Evolutionary conservation across 495 filamentous ascomycete genomes (phyloP).

Genomic region (Amphirosellinia nigrospora): DNA sequence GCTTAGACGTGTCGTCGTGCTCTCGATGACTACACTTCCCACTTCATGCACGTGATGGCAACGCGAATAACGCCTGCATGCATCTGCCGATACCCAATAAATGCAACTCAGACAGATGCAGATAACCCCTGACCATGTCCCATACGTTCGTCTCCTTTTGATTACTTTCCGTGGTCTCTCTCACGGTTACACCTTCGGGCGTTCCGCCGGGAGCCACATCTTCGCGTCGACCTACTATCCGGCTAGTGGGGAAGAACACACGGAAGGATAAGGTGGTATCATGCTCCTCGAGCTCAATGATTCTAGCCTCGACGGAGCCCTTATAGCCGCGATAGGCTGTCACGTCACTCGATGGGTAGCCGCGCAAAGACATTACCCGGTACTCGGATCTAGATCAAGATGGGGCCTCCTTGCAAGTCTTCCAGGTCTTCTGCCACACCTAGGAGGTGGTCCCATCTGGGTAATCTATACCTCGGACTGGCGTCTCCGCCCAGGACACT

Average conservation of each 20-base stretch:
- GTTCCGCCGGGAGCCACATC: not conserved
- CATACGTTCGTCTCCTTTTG: not conserved
- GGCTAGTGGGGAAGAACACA: not conserved
- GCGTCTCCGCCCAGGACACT: not conserved
- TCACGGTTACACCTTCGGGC: constrained; percentile 12
- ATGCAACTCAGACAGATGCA: constrained; percentile 26
- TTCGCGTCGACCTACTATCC: not conserved
- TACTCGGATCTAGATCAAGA: constrained; percentile 23
- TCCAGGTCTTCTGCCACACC: constrained; percentile 12
- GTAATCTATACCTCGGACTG: not conserved
- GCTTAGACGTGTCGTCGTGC: constrained; percentile 17
- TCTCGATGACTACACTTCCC: not conserved
- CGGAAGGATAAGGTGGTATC: not conserved
- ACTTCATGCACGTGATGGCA: constrained; percentile 25
- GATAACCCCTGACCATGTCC: constrained; percentile 25
- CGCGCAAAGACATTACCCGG: constrained; percentile 20
- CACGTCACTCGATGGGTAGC: not conserved
- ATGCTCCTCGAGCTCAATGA: not conserved
- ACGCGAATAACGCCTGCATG: constrained; percentile 25
- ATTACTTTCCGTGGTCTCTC: constrained; percentile 13
- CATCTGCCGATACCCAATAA: constrained; percentile 15
- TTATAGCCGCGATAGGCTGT: not conserved
- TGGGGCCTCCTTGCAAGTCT: constrained; percentile 3
- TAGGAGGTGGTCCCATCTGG: constrained; percentile 1
- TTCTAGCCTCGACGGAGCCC: not conserved